A percentile compares a stretch with the other conserved stretches of the same genome.
phyloP scores from a whole-genome alignment of 345 rosid species.

The Luvunga scandens region DNA sequence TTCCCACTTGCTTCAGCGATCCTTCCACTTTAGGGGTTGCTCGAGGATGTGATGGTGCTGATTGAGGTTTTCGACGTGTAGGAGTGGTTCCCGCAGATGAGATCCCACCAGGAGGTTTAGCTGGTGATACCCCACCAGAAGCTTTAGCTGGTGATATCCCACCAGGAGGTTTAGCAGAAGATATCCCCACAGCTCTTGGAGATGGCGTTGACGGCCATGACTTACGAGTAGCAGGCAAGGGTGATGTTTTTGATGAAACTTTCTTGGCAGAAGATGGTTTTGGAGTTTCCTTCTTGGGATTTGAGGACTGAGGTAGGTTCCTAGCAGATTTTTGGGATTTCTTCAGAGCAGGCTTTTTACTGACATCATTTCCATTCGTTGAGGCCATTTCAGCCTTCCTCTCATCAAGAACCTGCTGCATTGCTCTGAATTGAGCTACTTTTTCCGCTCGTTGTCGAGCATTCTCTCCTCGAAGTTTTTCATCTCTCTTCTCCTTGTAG shows the following conservation, averaged over 20 bases:
- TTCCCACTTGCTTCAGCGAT: conserved; percentile 28
- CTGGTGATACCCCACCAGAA: conserved; percentile 33
- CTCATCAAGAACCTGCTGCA: conserved; percentile 44
- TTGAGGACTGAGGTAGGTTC: conserved; percentile 34
- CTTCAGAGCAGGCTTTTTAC: conserved; percentile 30
- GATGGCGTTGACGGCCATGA: conserved; percentile 60
- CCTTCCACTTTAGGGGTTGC: conserved; percentile 42
- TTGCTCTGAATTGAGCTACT: conserved; percentile 48
- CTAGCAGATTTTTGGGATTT: conserved; percentile 33
- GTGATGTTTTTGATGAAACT: conserved; percentile 36
- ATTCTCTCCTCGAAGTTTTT: conserved; percentile 57
- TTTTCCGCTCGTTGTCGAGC: conserved; percentile 46
- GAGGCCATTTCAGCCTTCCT: conserved; percentile 52
- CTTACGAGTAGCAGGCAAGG: conserved; percentile 46
- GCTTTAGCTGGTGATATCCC: conserved; percentile 30
- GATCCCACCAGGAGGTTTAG: conserved; percentile 33
- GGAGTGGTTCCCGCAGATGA: conserved; percentile 40
- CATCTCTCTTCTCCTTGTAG: conserved; percentile 58
- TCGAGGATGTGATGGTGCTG: conserved; percentile 32
- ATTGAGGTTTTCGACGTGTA: conserved; percentile 40
- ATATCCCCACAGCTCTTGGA: conserved; percentile 34
- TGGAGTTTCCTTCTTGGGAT: conserved; percentile 35
- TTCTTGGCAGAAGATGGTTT: conserved; percentile 37
- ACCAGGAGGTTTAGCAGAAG: conserved; percentile 40
- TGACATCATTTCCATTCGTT: conserved; percentile 28